Evolutionary conservation across 768 basidiomycete species (phyloP), one percentile per base, ranked within the genome.

Genomic region (Suillus bovinus): DNA sequence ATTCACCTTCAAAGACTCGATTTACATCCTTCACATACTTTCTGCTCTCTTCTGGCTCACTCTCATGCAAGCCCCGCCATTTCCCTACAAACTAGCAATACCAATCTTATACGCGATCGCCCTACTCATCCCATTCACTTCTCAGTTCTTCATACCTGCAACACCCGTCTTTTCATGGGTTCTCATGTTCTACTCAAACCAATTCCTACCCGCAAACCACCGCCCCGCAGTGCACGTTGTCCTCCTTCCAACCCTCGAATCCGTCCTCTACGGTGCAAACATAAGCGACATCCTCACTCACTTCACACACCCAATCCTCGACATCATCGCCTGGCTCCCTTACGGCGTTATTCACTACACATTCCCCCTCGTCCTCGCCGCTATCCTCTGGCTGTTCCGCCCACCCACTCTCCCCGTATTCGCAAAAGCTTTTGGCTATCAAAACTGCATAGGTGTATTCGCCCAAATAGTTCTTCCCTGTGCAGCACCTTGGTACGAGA

Each of bases 401-500:
- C 83, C 89, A 2, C 88, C 89, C 62, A 84, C 86, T 0, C 84
- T 98, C 10, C 90, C 90, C 70, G 85, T 90, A 58, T 99, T 91
- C 88, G 93, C 84, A 0, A 82, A 85, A 59, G 88, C 88, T 0
- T 96, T 99, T 70, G 97, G 97, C 0, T 97, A 92, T 77, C 86
- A 98, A 86, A 99, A 94, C 77, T 80, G 96, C 60, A 77, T 83
- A 13, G 96, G 95, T 1, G 97, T 99, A 38, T 75, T 95, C 69
- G 83, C 87, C 61, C 96, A 98, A 73, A 88, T 97, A 70, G 70
- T 93, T 39, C 82, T 99, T 61, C 97, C 96, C 0, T 97, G 95
- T 70, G 88, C 96, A 1, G 89, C 97, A 1, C 97, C 97, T 6
- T 91, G 97, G 97, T 99, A 99, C 76, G 96, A 99, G 71, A 84